phyloP scores from a whole-genome alignment of 2,329 filamentous ascomycete species.

The Orbilia ellipsospora region DNA sequence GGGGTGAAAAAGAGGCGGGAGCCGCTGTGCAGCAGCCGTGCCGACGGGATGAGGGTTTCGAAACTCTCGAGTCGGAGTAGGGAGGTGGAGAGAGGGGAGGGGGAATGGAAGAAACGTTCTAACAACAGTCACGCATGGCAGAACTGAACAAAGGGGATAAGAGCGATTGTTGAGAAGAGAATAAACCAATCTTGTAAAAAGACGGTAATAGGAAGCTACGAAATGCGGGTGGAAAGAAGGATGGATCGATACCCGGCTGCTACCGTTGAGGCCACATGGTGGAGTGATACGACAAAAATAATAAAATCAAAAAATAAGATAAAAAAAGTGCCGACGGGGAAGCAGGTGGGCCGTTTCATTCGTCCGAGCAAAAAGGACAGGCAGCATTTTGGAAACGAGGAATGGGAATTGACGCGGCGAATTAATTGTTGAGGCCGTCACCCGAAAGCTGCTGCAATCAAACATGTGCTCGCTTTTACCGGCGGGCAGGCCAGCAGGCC shows the following conservation, averaged over 20 bases:
- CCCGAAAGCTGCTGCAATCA: constrained; percentile 8
- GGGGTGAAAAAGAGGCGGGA: constrained; percentile 2
- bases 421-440: constrained; percentile 49
- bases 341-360: no score
- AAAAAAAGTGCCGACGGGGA: constrained; percentile 41
- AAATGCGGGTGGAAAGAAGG: constrained; percentile 1
- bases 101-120: neutral
- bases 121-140: no score
- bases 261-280: constrained; percentile 50
- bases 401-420: constrained; percentile 9
- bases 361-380: no score
- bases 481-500: neutral
- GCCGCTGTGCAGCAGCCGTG: neutral
- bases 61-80: constrained; percentile 3
- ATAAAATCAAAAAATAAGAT: no score
- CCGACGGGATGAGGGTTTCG: constrained; percentile 5
- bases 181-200: constrained; percentile 14
- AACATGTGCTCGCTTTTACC: constrained; percentile 22
- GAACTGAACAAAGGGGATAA: neutral
- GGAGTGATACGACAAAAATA: constrained; percentile 30
- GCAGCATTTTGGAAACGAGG: no score
- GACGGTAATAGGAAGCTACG: constrained; percentile 21
- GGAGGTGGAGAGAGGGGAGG: constrained; percentile 8
- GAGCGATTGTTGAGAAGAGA: neutral
- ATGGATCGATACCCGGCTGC: constrained; percentile 7